These are phyloP conservation scores for Lecanicillium sp. DNA, from an alignment of 2,329 filamentous ascomycete species.

Conservation along the genomic window DNA sequence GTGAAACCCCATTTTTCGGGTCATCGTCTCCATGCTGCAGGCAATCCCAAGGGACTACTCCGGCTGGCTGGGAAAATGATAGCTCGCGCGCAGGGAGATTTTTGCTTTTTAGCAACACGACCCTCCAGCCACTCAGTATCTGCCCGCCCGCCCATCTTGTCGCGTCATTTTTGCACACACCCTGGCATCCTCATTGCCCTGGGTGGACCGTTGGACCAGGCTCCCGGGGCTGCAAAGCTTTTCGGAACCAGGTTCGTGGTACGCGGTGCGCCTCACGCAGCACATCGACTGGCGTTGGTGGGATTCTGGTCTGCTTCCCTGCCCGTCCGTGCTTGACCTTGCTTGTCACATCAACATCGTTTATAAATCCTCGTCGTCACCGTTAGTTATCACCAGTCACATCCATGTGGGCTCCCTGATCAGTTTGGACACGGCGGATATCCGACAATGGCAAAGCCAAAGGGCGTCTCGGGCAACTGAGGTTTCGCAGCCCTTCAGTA, in stretches of 20 bases:
- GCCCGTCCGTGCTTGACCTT: background rate
- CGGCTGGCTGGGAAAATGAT: slow-evolving; percentile 18
- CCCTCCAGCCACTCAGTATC: background rate
- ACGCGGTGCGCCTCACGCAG: no score
- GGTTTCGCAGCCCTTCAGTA: background rate
- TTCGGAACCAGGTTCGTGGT: slow-evolving; percentile 13
- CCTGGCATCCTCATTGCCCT: background rate
- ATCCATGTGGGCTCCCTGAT: slow-evolving; percentile 1
- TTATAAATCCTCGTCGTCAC: background rate
- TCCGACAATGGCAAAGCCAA: no score
- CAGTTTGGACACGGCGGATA: no score
- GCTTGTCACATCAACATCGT: slow-evolving; percentile 5
- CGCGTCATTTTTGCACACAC: slow-evolving; percentile 14
- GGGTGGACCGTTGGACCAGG: slow-evolving; percentile 11
- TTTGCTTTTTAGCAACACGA: slow-evolving; percentile 17
- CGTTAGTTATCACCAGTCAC: background rate
- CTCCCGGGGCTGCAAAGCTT: background rate
- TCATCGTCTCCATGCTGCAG: slow-evolving; percentile 6
- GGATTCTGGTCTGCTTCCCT: no score
- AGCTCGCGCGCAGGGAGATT: slow-evolving; percentile 19
- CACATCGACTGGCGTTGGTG: background rate
- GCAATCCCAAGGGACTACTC: slow-evolving; percentile 1
- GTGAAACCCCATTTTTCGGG: background rate
- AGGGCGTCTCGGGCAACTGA: background rate
- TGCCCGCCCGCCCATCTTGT: slow-evolving; percentile 6